Evolutionary conservation across 1,139 yeast species (phyloP).

Genomic region (Kodamaea anthophila): DNA sequence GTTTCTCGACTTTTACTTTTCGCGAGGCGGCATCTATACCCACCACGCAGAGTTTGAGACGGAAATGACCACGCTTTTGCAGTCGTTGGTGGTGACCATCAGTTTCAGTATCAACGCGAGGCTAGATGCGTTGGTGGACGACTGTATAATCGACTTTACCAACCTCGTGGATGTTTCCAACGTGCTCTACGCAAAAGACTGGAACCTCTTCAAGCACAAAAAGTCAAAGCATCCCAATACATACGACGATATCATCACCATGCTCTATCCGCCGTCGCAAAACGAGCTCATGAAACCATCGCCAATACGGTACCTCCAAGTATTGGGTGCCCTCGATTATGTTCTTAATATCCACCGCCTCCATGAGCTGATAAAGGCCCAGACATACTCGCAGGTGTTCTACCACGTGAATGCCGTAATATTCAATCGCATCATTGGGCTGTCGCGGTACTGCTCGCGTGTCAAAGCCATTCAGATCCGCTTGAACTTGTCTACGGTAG

Average conservation of each 20-base stretch:
- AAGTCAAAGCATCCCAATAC: slow-evolving; percentile 35
- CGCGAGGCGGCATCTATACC: slow-evolving; percentile 49
- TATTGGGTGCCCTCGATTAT: slow-evolving; percentile 81
- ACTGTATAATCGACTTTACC: slow-evolving; percentile 57
- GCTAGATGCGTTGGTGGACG: slow-evolving; percentile 50
- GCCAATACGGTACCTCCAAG: slow-evolving; percentile 79
- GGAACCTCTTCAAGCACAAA: slow-evolving; percentile 65
- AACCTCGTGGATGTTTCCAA: slow-evolving; percentile 61
- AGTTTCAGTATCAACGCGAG: slow-evolving; percentile 62
- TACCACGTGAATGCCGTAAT: slow-evolving; percentile 70
- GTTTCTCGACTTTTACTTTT: slow-evolving; percentile 58
- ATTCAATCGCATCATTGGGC: slow-evolving; percentile 67
- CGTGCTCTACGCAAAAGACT: slow-evolving; percentile 60
- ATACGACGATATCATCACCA: slow-evolving; percentile 64
- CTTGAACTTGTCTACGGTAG: slow-evolving; percentile 75
- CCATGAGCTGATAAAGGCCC: slow-evolving; percentile 67
- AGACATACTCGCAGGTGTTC: slow-evolving; percentile 71
- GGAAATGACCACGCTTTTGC: slow-evolving; percentile 51
- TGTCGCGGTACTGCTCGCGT: slow-evolving; percentile 66
- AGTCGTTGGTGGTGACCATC: slow-evolving; percentile 57
- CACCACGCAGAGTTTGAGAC: slow-evolving; percentile 54
- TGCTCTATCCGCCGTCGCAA: slow-evolving; percentile 68
- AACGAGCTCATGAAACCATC: slow-evolving; percentile 69
- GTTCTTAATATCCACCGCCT: slow-evolving; percentile 79
- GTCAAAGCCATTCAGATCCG: slow-evolving; percentile 86